A percentile compares a stretch with the other conserved stretches of the same genome.
These are phyloP conservation scores for Dendrobium nobile DNA, from an alignment of 106 monocot genomes.

Conservation along the genomic window DNA sequence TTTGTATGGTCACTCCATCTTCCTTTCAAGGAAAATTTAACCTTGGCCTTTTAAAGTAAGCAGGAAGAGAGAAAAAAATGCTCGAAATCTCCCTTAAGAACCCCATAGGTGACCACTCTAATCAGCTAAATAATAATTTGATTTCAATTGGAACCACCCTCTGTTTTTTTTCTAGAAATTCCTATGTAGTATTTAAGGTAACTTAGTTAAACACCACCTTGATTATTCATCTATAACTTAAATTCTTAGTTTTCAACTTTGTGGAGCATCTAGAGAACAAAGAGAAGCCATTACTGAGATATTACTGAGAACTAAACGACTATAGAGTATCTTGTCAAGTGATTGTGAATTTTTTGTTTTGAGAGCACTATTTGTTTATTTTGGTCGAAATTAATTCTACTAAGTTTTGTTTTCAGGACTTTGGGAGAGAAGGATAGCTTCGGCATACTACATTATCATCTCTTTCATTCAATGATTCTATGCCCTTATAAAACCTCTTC, in stretches of 20 bases:
- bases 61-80: too few species aligned
- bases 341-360: conserved; percentile 1
- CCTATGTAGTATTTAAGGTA: too few species aligned
- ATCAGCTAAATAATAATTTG: too few species aligned
- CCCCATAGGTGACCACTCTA: too few species aligned
- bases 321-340: conserved; percentile 72
- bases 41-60: too few species aligned
- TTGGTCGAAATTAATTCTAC: conserved; percentile 1
- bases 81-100: too few species aligned
- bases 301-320: conserved; percentile 45
- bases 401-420: conserved; percentile 41
- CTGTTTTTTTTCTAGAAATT: too few species aligned
- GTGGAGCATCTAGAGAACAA: conserved; percentile 42
- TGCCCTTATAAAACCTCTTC: conserved; percentile 22
- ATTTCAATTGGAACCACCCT: too few species aligned
- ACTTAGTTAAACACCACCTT: background rate
- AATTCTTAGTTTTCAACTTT: conserved; percentile 29
- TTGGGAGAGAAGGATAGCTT: conserved; percentile 64
- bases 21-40: too few species aligned
- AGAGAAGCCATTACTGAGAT: conserved; percentile 25
- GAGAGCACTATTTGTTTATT: background rate
- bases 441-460: conserved; percentile 43
- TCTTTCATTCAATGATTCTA: conserved; percentile 39
- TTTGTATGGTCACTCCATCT: too few species aligned
- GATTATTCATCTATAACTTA: background rate